Conservation (phyloP, 768 basidiomycete genomes). For the Cytidiella melzeri region DNA sequence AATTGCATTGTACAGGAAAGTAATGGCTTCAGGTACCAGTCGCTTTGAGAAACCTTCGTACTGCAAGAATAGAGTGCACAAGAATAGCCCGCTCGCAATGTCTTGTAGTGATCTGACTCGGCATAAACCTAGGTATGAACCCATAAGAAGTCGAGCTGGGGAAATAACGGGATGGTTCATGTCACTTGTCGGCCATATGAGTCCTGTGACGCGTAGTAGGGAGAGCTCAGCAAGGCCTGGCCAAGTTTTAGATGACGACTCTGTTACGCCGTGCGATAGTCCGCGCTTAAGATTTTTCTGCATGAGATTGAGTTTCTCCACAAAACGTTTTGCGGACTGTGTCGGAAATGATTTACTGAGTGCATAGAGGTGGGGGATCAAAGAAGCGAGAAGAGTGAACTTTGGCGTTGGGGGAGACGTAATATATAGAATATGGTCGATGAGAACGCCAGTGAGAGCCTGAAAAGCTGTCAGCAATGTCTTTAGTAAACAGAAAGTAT, state of each 20-base stretch:
- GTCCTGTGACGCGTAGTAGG: slow-evolving; percentile 74
- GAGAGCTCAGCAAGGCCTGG: slow-evolving; percentile 79
- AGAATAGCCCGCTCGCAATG: slow-evolving; percentile 80
- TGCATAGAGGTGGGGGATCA: slow-evolving; percentile 74
- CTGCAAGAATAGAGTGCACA: slow-evolving; percentile 79
- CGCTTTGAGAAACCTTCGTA: slow-evolving; percentile 84
- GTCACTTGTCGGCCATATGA: slow-evolving; percentile 92
- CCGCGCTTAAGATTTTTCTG: slow-evolving; percentile 90
- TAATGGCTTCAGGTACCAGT: slow-evolving; percentile 82
- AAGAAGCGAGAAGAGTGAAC: slow-evolving; percentile 51
- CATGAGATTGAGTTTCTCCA: slow-evolving; percentile 81
- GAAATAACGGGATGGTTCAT: slow-evolving; percentile 86
- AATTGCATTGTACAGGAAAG: slow-evolving; percentile 68
- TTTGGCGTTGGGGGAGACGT: slow-evolving; percentile 57
- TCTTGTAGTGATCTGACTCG: slow-evolving; percentile 73
- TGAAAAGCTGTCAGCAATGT: slow-evolving; percentile 26
- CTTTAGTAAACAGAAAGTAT: slow-evolving; percentile 5
- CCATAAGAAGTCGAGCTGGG: slow-evolving; percentile 82
- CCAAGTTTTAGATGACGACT: slow-evolving; percentile 72
- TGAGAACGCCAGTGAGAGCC: slow-evolving; percentile 68
- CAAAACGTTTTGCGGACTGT: slow-evolving; percentile 70
- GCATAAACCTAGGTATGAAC: slow-evolving; percentile 82
- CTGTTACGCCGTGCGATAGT: slow-evolving; percentile 59
- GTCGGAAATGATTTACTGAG: slow-evolving; percentile 80
- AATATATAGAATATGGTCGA: slow-evolving; percentile 84